phyloP scores from a whole-genome alignment of 257 asterid genomes.

The Solanum tarijense region DNA sequence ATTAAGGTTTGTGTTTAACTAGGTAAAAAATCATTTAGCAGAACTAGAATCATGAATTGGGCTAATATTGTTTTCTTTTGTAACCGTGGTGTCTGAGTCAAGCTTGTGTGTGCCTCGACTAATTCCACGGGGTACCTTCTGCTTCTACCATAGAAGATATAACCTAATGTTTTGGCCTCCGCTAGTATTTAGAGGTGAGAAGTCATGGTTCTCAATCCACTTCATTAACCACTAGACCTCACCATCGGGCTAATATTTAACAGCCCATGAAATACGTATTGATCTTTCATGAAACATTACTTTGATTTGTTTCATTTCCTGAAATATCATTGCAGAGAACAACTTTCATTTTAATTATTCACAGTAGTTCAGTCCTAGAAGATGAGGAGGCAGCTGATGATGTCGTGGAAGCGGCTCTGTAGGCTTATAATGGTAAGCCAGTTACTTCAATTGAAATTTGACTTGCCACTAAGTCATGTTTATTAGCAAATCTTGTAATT shows the following conservation, averaged over 20 bases:
- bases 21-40: background rate
- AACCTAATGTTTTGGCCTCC: background rate
- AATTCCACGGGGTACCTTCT: background rate
- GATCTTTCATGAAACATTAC: background rate
- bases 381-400: slow-evolving; percentile 33
- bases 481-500: background rate
- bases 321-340: background rate
- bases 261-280: background rate
- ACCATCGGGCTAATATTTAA: background rate
- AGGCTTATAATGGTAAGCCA: slow-evolving; percentile 34
- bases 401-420: slow-evolving; percentile 42
- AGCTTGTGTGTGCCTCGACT: background rate
- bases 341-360: background rate
- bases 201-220: background rate
- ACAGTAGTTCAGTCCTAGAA: background rate
- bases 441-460: background rate
- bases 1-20: background rate
- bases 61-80: background rate
- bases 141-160: background rate
- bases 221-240: background rate
- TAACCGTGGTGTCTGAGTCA: background rate
- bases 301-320: background rate
- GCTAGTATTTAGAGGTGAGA: background rate
- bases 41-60: background rate
- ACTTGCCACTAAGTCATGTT: background rate